Conservation (phyloP, 179 eudicot genomes). For the Corrigiola litoralis region DNA sequence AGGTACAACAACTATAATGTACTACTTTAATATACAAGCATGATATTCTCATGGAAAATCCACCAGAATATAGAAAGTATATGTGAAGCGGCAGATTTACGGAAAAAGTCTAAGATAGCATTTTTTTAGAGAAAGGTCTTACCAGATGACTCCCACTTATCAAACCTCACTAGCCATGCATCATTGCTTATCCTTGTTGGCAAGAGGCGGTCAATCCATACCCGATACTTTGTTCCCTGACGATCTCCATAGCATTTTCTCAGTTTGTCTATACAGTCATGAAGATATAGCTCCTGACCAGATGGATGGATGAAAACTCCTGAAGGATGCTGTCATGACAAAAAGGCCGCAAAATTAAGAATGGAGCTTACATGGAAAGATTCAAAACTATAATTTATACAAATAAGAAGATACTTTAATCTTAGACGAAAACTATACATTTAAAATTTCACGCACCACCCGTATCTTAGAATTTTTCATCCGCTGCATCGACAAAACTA, state of each 20-base stretch:
- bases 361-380: neutral
- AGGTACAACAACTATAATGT: neutral
- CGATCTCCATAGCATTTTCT: slow-evolving; percentile 66
- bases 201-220: slow-evolving; percentile 89
- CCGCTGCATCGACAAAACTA: too few relatives aligned
- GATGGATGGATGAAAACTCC: slow-evolving; percentile 70
- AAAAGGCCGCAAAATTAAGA: slow-evolving; percentile 13
- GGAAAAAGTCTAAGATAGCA: neutral
- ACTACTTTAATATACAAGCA: neutral
- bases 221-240: slow-evolving; percentile 57
- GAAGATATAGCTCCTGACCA: slow-evolving; percentile 55
- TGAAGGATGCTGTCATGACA: slow-evolving; percentile 44
- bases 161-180: slow-evolving; percentile 78
- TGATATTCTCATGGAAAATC: neutral
- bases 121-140: slow-evolving; percentile 14
- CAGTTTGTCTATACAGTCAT: slow-evolving; percentile 47
- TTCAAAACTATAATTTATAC: too few relatives aligned
- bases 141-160: slow-evolving; percentile 79
- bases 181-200: slow-evolving; percentile 51
- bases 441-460: too few relatives aligned
- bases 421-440: too few relatives aligned
- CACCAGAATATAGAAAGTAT: too few relatives aligned
- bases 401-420: too few relatives aligned
- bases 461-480: too few relatives aligned
- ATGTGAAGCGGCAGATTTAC: neutral